These are phyloP conservation scores for Apiospora marii DNA, from an alignment of 2,329 filamentous ascomycete genomes.

Conservation along the genomic window DNA sequence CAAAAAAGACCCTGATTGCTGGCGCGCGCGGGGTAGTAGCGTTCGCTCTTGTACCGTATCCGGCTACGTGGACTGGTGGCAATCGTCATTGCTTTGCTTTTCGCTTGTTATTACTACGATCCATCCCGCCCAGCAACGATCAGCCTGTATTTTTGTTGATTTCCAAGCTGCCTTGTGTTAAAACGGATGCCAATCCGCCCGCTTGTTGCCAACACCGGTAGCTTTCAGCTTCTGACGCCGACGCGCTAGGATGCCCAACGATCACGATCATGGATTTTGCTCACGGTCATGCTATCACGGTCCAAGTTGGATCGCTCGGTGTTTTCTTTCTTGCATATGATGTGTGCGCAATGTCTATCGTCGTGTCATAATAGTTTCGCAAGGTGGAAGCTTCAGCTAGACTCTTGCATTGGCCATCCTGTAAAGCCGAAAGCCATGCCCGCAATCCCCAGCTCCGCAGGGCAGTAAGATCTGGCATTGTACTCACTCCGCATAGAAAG, in stretches of 20 bases:
- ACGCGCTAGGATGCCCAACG: neutral
- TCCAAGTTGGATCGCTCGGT: neutral
- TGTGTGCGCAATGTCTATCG: neutral
- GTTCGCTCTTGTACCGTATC: neutral
- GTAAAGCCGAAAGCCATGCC: neutral
- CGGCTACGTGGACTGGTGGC: neutral
- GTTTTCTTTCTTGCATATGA: neutral
- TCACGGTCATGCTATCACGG: neutral
- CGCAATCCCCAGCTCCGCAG: neutral
- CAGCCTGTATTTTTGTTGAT: neutral
- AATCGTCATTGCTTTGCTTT: neutral
- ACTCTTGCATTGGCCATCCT: neutral
- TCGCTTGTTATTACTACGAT: neutral
- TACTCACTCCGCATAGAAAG: neutral
- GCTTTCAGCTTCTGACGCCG: neutral
- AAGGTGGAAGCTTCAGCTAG: neutral
- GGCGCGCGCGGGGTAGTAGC: neutral
- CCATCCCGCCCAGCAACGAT: neutral
- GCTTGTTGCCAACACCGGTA: neutral
- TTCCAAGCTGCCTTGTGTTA: neutral
- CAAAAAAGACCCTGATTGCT: neutral
- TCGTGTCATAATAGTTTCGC: neutral
- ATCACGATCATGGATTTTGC: neutral
- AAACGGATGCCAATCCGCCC: neutral
- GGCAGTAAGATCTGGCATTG: neutral